Base-by-base conservation (phyloP, 2,329 filamentous ascomycete genomes). In the Penicillium rolfsii region DNA sequence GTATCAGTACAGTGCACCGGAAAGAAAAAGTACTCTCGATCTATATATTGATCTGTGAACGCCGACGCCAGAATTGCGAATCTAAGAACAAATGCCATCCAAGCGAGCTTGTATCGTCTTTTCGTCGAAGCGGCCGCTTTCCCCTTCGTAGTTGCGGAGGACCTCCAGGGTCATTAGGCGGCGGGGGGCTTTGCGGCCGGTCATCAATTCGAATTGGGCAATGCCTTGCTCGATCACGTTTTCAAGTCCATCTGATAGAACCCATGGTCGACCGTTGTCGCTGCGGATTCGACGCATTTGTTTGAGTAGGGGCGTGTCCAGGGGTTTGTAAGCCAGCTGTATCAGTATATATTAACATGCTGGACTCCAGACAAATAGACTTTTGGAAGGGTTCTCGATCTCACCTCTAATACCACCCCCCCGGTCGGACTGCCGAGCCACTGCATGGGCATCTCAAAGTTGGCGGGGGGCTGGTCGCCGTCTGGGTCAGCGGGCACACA, bases 171-270 rank as follows among this genome's bases (percentile, higher is more conserved):
- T 84, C 90, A 94, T 93, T 40, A 90, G 74, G 48, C 85, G 79
- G 28, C 90, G 83, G 1, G 90, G 90, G 16, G 89, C 89, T 73
- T 88, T 84, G 50, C 89, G 82, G 0, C 90, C 90, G 0, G 90
- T 93, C 72, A 93, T 91, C 2, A 93, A 76, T 75, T 94, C 91
- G 70, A 93, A 94, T 69, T 93, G 90, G 1, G 90, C 90, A 75
- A 91, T 91, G 0, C 89, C 91, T 71, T 93, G 90, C 72, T 93
- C 91, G 0, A 89, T 89, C 14, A 94, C 76, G 50, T 93, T 82
- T 67, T 93, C 90, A 12, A 93, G 78, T 0, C 90, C 90, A 69
- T 93, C 89, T 74, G 93, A 85, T 19, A 90, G 82, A 0, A 92
- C 87, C 90, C 90, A 93, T 6, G 75, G 76, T 36, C 70, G 71